Evolutionary conservation across 1,284 basidiomycete species (phyloP), one percentile per base, ranked within the genome.

Genomic region (Takashimella koratensis): DNA sequence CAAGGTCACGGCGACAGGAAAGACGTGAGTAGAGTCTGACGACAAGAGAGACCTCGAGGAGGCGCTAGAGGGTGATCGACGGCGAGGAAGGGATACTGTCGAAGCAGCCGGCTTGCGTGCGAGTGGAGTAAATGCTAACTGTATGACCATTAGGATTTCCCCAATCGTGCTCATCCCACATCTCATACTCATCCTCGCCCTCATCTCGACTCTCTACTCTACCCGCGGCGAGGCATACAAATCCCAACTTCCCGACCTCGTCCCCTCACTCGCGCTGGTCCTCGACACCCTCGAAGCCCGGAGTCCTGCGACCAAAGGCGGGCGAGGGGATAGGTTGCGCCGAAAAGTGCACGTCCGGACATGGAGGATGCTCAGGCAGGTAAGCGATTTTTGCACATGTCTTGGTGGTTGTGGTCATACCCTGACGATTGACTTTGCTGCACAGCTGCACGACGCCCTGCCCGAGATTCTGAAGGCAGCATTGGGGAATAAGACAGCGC

Each of bases 341-440:
- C 61, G 60, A 26, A 71, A 70, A 46, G 62, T 67, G 21, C 60
- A 65, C 5, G 63, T 72, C 6, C 55, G 68, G 41, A 63, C 67
- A 13, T 71, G 74, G 64, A 57, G 73, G 43, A 51, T 63, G 4
- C 39, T 74, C 12, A 57, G 73, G 36, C 57, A 63, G 42, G 62
- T 68, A 27, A n/a, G n/a, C n/a, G n/a, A 54, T 63, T 36, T 36
- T 16, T 8, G 16, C 16, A 36, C 30, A 36, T 8, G 16, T 8
- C 8, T 36, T 58, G 5, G n/a, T 12, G 21, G 19, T 11, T 10
- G 36, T 6, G 19, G 39, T 45, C 8, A 22, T 12, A 30, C 23
- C 36, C 21, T 21, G 13, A 22, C 4, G 40, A 5, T 16, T 4
- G 8, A 13, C 24, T 43, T 45, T 54, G 45, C 52, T 43, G 4